Evolutionary conservation across 1,284 basidiomycete species (phyloP), one percentile per base, ranked within the genome.

Genomic region (Chondrostereum purpureum): DNA sequence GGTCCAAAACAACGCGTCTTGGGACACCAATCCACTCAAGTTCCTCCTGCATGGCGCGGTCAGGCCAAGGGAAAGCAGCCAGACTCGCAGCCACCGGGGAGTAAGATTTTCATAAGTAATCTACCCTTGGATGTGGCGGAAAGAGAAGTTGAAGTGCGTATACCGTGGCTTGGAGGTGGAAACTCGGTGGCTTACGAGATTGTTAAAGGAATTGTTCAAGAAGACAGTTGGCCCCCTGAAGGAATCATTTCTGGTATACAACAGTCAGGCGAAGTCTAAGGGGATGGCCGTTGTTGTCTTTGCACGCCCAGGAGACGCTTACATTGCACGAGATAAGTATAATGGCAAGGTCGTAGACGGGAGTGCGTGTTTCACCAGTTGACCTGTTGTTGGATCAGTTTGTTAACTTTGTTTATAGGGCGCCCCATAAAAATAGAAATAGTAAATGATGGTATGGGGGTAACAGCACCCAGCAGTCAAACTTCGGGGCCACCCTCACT

Each of bases 271-370:
- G 0, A 69, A 67, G 45, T 83, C 83, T 40, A 84, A 83, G 55
- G 84, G 84, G 12, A 86, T 87, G 82, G 84, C 84, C 2, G 61
- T 88, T 14, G 78, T 88, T 2, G 55, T 67, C 0, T 88, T 88
- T 55, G 70, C 77, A 51, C 70, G 78, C 24, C 52, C 72, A 3
- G 75, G 67, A 1, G 82, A 86, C 59, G 85, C 85, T 4, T 62
- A 58, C 1, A 51, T 75, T 38, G 85, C 84, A 10, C 70, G 75
- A 21, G 55, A 63, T 22, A 85, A 82, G 61, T 88, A 84, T 56
- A 69, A 88, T 53, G 80, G 81, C 39, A 85, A 85, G 63, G 73
- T 85, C 45, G 75, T 88, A 13, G 84, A 88, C 57, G 80, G 80
- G 46, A 75, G 84, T 88, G 52, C 68, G 83, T 76, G 2, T 45